Evolutionary conservation across 169 alveolate genomes (phyloP).

Genomic region (Eimeria sp.): DNA sequence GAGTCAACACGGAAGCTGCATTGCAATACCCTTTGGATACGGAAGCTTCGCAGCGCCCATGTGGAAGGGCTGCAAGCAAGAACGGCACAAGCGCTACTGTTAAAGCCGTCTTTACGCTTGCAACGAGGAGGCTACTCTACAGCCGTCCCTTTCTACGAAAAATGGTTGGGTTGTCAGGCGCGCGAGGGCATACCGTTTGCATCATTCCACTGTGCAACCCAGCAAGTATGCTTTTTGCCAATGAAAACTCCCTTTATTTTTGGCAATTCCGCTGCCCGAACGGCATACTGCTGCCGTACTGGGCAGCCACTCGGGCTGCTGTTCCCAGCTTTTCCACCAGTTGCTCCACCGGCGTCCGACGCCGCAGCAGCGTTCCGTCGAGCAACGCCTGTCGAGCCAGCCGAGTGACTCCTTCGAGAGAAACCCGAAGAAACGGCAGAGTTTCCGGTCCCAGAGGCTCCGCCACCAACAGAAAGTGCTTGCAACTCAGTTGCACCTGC

Average conservation of each 20-base stretch:
- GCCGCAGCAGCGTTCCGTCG: slow-evolving; percentile 30
- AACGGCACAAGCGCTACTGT: background rate
- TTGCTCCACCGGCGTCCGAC: background rate
- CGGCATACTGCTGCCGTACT: slow-evolving; percentile 74
- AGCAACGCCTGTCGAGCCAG: background rate
- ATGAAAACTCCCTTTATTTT: slow-evolving; percentile 80
- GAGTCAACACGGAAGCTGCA: background rate
- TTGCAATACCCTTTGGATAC: background rate
- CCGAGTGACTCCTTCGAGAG: slow-evolving; percentile 47
- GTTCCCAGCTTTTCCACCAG: slow-evolving; percentile 43
- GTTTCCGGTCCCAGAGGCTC: background rate
- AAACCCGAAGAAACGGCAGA: background rate
- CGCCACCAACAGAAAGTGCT: slow-evolving; percentile 29
- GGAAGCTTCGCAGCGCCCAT: background rate
- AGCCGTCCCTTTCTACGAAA: background rate
- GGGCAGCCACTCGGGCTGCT: slow-evolving; percentile 59
- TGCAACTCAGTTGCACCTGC: slow-evolving; percentile 23
- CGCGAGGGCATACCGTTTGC: slow-evolving; percentile 41
- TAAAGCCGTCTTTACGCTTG: background rate
- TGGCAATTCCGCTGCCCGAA: slow-evolving; percentile 74
- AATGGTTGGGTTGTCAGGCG: background rate
- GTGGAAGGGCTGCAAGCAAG: background rate
- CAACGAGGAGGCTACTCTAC: background rate
- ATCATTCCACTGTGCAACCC: slow-evolving; percentile 83
- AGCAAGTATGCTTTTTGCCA: slow-evolving; percentile 79